phyloP scores from a whole-genome alignment of 495 filamentous ascomycete species.

The Lepidopterella palustris region DNA sequence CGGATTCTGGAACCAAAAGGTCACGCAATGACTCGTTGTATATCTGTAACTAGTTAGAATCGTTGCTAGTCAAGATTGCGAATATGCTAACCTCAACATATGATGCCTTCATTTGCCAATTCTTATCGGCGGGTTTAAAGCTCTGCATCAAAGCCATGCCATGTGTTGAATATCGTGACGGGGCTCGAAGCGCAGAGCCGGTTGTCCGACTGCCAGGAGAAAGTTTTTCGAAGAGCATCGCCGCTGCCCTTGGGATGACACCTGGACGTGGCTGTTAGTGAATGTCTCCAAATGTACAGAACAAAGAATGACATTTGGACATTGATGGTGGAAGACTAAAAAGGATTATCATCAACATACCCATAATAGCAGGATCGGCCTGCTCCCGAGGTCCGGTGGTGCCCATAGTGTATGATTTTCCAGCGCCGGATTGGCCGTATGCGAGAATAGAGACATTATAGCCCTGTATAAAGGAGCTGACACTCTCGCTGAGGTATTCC shows the following conservation, averaged over 20 bases:
- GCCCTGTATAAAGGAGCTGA: constrained; percentile 84
- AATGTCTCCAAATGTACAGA: background rate
- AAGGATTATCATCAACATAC: constrained; percentile 56
- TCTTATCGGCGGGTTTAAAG: constrained; percentile 56
- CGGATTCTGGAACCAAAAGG: constrained; percentile 73
- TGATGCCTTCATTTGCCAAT: constrained; percentile 88
- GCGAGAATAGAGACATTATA: constrained; percentile 99
- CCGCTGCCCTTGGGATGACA: constrained; percentile 86
- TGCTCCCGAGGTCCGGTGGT: constrained; percentile 86
- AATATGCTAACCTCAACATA: constrained; percentile 74
- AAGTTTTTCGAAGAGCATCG: constrained; percentile 81
- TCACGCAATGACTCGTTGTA: constrained; percentile 96
- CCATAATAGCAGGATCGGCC: constrained; percentile 66
- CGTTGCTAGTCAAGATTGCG: background rate
- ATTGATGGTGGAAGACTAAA: too few relatives aligned
- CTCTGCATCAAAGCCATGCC: constrained; percentile 45
- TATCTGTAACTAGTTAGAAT: constrained; percentile 48
- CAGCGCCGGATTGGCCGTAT: constrained; percentile 98
- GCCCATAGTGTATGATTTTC: constrained; percentile 99
- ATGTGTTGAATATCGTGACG: constrained; percentile 69
- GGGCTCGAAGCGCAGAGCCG: constrained; percentile 74
- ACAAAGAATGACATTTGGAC: too few relatives aligned
- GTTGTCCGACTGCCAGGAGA: constrained; percentile 52
- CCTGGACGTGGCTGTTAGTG: constrained; percentile 45
- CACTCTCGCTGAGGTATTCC: constrained; percentile 89